These are phyloP conservation scores for Anisodus tanguticus DNA, from an alignment of 257 asterid species.

Conservation along the genomic window DNA sequence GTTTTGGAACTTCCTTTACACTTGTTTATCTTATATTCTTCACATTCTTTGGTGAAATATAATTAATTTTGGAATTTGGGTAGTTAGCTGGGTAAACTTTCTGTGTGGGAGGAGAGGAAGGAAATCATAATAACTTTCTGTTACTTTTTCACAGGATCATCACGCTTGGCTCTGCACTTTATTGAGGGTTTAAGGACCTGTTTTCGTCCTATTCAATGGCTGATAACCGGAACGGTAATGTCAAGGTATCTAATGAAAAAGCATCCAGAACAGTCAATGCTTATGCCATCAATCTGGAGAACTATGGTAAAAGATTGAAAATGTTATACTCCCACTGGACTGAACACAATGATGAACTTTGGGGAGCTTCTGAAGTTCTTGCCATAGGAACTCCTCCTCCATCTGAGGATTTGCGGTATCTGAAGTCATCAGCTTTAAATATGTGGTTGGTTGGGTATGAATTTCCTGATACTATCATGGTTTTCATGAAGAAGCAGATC, in stretches of 20 bases:
- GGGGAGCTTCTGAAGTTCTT: conserved; percentile 57
- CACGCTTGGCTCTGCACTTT: conserved; percentile 13
- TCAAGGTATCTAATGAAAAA: conserved; percentile 41
- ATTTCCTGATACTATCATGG: conserved; percentile 44
- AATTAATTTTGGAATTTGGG: background rate
- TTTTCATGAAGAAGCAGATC: conserved; percentile 43
- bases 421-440: conserved; percentile 45
- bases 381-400: conserved; percentile 61
- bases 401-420: conserved; percentile 57
- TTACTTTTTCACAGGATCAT: conserved; percentile 21
- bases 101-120: conserved; percentile 5
- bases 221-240: conserved; percentile 46
- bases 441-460: conserved; percentile 42
- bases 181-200: conserved; percentile 1
- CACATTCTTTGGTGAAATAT: conserved; percentile 5
- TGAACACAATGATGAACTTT: conserved; percentile 49
- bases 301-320: conserved; percentile 51
- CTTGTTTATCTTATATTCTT: background rate
- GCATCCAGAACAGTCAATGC: conserved; percentile 43
- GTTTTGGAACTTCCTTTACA: background rate
- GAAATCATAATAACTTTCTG: background rate
- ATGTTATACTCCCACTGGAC: conserved; percentile 57
- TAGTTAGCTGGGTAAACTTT: background rate
- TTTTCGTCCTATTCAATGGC: conserved; percentile 43
- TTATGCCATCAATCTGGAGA: conserved; percentile 55